Evolutionary conservation across 495 filamentous ascomycete genomes (phyloP).

Genomic region (Xylaria curta): DNA sequence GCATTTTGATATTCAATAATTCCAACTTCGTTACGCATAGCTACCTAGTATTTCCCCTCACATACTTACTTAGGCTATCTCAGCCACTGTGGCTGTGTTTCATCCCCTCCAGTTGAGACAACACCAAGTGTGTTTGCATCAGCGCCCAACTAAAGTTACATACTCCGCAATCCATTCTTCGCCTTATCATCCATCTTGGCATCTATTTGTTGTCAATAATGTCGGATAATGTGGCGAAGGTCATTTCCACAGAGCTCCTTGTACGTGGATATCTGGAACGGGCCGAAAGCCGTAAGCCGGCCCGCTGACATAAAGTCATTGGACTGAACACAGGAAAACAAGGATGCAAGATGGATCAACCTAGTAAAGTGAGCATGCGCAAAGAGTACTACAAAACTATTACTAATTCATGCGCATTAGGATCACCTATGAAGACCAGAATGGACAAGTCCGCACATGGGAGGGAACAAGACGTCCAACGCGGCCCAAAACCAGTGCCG

Average conservation of each 20-base stretch:
- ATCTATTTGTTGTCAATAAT: constrained; percentile 17
- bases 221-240: constrained; percentile 30
- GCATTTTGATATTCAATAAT: no score
- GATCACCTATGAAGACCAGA: constrained; percentile 68
- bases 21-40: no score
- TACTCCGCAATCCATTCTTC: neutral
- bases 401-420: constrained; percentile 39
- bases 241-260: constrained; percentile 41
- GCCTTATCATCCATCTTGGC: neutral
- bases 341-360: constrained; percentile 69
- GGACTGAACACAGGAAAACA: constrained; percentile 37
- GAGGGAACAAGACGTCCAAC: constrained; percentile 71
- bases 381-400: neutral
- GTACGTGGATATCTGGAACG: constrained; percentile 28
- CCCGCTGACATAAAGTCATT: neutral
- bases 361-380: constrained; percentile 57
- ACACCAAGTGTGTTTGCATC: neutral
- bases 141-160: neutral
- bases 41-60: no score
- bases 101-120: neutral
- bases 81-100: constrained; percentile 17
- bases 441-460: constrained; percentile 69
- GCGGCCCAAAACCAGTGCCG: constrained; percentile 63
- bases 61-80: no score
- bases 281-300: neutral